Conservation (phyloP, 352 stramenopile species). For the Globisporangium apiculatum region DNA sequence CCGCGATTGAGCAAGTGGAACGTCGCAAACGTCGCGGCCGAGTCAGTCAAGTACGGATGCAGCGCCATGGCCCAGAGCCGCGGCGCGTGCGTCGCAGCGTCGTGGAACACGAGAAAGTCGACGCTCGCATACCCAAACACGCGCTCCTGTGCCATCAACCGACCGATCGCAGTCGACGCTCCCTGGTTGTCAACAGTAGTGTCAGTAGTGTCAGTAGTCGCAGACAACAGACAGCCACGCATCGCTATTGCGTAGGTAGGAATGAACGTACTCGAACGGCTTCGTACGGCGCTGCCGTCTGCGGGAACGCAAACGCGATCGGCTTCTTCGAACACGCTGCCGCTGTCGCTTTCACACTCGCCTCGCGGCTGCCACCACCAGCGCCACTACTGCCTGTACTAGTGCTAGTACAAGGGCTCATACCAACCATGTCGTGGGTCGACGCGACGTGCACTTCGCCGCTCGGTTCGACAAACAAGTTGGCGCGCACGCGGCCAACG, state of each 20-base stretch:
- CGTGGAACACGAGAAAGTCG: conserved; percentile 68
- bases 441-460: conserved; percentile 61
- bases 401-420: background rate
- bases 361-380: too few species aligned
- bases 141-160: conserved; percentile 25
- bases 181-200: conserved; percentile 5
- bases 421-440: conserved; percentile 52
- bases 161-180: conserved; percentile 43
- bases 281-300: conserved; percentile 65
- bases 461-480: conserved; percentile 73
- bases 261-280: conserved; percentile 37
- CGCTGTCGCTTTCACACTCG: background rate
- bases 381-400: too few species aligned
- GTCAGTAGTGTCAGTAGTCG: background rate
- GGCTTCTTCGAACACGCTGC: conserved; percentile 21
- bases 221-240: background rate
- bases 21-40: conserved; percentile 56
- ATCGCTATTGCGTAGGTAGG: background rate
- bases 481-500: conserved; percentile 49
- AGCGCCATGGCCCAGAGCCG: conserved; percentile 73
- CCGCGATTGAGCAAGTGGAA: conserved; percentile 64
- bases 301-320: conserved; percentile 69
- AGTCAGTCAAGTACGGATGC: conserved; percentile 73
- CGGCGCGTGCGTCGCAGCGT: conserved; percentile 32
- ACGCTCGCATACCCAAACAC: conserved; percentile 84